Evolutionary conservation across 164 flowering plant genomes (phyloP), one percentile per base, ranked within the genome.

Genomic region (Tetrastigma voinierianum): DNA sequence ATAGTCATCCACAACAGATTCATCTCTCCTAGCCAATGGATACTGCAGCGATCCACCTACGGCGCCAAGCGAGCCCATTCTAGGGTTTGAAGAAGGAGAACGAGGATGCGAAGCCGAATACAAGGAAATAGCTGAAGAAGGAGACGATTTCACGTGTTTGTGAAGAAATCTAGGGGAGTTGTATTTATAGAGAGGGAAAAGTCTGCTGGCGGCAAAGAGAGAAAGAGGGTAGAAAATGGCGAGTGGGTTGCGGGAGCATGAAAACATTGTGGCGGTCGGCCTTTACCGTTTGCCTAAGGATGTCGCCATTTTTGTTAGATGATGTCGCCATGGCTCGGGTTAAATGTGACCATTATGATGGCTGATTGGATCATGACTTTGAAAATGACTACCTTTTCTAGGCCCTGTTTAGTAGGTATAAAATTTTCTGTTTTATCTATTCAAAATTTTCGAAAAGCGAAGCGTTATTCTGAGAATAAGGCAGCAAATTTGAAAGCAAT

Each of bases 21-120:
- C 94, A 52, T 90, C 98, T 52, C 98, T 77, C 18, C 97, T 85
- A 23, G 81, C 87, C 7, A 23, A 1, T 2, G 98, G 93, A 59
- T 93, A 93, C 51, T 77, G 71, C 57, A 86, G 52, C 4, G 70
- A 62, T 23, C 65, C 72, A 49, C 24, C 66, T 0, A 44, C 20
- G 54, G 70, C 67, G 19, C 80, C 76, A 24, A 83, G 65, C n/a
- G 87, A 80, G 14, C 85, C 89, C 88, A 86, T 81, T 11, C 25
- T 61, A 2, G 24, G 46, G 43, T n/a, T 59, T 9, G 71, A 51
- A 14, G 53, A 10, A 1, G 62, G 43, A 16, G 52, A 57, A 13
- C 6, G 15, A 23, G 19, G 12, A 46, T 13, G 18, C 9, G 40
- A 45, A n/a, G 20, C 15, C 1, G 57, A 24, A 21, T 15, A 59